Evolutionary conservation across 108 stramenopile species (phyloP).

Genomic region (Nannochloropsis oceanica): DNA sequence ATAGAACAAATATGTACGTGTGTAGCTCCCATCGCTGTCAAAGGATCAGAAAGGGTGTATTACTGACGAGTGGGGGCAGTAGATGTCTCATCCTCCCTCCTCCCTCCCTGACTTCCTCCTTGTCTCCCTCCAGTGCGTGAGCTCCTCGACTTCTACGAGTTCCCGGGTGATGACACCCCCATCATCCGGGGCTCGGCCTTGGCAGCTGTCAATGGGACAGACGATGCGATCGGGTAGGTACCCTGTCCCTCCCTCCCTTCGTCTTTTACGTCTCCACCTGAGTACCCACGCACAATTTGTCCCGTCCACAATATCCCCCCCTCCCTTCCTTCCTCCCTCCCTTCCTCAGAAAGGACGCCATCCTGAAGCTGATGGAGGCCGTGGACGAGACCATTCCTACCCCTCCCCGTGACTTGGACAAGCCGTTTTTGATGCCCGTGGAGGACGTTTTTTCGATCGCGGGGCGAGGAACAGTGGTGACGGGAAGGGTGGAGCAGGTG

Average conservation of each 20-base stretch:
- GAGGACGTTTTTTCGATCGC: conserved; percentile 98
- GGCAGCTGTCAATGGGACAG: conserved; percentile 76
- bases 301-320: too few relatives aligned
- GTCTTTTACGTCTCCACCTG: too few relatives aligned
- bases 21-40: too few relatives aligned
- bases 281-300: too few relatives aligned
- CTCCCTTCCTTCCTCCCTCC: not conserved
- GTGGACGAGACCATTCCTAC: conserved; percentile 66
- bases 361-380: conserved; percentile 86
- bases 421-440: conserved; percentile 96
- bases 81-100: not conserved
- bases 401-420: conserved; percentile 81
- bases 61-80: not conserved
- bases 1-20: too few relatives aligned
- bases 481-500: conserved; percentile 79
- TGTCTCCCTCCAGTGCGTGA: conserved; percentile 62
- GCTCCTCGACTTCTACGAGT: conserved; percentile 88
- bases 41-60: not conserved
- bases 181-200: conserved; percentile 95
- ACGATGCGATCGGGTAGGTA: conserved; percentile 56
- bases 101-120: not conserved
- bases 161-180: conserved; percentile 86
- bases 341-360: conserved; percentile 28
- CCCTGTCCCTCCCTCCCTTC: not conserved
- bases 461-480: conserved; percentile 97